These are phyloP conservation scores for Skeletonema grethae DNA, from an alignment of 108 stramenopile species.

Conservation along the genomic window DNA sequence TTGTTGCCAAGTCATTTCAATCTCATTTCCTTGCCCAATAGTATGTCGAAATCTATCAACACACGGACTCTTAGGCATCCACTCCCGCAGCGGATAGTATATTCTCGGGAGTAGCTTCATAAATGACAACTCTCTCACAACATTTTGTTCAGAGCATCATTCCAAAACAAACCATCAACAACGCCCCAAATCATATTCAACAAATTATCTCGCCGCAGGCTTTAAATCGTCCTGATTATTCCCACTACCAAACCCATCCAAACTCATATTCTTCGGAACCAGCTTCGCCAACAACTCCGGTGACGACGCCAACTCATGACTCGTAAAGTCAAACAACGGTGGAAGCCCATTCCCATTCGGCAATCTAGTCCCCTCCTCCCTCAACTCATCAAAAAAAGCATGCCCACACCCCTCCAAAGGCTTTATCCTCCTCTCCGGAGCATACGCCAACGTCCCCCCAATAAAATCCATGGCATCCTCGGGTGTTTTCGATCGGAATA, in stretches of 20 bases:
- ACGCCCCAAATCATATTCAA: neutral
- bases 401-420: constrained; percentile 95
- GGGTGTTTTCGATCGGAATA: constrained; percentile 92
- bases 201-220: constrained; percentile 11
- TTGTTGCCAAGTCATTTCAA: too few relatives aligned
- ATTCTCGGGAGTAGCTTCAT: neutral
- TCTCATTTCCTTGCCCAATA: too few relatives aligned
- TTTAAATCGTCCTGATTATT: constrained; percentile 8
- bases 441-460: constrained; percentile 89
- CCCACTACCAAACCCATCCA: constrained; percentile 9
- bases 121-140: neutral
- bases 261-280: constrained; percentile 26
- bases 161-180: neutral
- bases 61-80: too few relatives aligned
- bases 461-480: constrained; percentile 95
- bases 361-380: constrained; percentile 67
- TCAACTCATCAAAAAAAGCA: constrained; percentile 95
- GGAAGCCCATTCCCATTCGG: constrained; percentile 87
- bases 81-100: neutral
- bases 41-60: too few relatives aligned
- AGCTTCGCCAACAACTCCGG: constrained; percentile 75
- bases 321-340: constrained; percentile 91
- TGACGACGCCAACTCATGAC: constrained; percentile 62
- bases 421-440: constrained; percentile 81
- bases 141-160: neutral